A percentile compares a stretch with the other conserved stretches of the same genome.
These are phyloP conservation scores for Leccinum broughii DNA, from an alignment of 768 basidiomycete species.

Conservation along the genomic window DNA sequence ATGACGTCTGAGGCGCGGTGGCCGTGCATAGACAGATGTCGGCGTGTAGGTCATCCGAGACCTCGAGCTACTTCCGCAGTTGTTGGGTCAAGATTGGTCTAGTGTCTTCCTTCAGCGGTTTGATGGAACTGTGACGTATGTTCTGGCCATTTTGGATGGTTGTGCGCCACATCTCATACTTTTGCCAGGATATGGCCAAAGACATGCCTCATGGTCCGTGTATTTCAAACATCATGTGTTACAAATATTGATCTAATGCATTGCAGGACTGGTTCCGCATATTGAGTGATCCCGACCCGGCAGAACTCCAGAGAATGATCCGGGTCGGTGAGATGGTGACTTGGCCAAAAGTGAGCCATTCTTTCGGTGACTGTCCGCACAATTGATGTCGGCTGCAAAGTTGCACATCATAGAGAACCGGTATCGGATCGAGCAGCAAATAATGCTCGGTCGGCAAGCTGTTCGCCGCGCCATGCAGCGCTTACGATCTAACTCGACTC, in stretches of 20 bases:
- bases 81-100: constrained; percentile 95
- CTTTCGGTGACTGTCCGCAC: background rate
- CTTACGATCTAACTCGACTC: constrained; percentile 23
- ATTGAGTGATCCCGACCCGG: constrained; percentile 78
- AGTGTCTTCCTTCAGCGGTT: constrained; percentile 95
- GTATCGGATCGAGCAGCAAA: constrained; percentile 79
- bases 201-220: constrained; percentile 67
- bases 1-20: background rate
- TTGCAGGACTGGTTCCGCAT: constrained; percentile 79
- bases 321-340: constrained; percentile 84
- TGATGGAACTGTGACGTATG: constrained; percentile 84
- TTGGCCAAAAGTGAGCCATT: constrained; percentile 84
- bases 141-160: constrained; percentile 18
- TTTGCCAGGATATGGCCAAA: constrained; percentile 75
- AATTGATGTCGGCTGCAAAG: constrained; percentile 40
- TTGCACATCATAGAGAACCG: constrained; percentile 94
- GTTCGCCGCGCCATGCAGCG: constrained; percentile 58
- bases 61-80: constrained; percentile 89
- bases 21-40: background rate
- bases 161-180: constrained; percentile 23
- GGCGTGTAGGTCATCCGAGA: constrained; percentile 80
- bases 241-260: background rate
- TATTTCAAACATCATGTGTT: constrained; percentile 1
- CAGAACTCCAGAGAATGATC: constrained; percentile 85
- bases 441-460: constrained; percentile 73